Base-by-base conservation (phyloP, 192 early-diverging fungal genomes). In the Glomus cerebriforme region DNA sequence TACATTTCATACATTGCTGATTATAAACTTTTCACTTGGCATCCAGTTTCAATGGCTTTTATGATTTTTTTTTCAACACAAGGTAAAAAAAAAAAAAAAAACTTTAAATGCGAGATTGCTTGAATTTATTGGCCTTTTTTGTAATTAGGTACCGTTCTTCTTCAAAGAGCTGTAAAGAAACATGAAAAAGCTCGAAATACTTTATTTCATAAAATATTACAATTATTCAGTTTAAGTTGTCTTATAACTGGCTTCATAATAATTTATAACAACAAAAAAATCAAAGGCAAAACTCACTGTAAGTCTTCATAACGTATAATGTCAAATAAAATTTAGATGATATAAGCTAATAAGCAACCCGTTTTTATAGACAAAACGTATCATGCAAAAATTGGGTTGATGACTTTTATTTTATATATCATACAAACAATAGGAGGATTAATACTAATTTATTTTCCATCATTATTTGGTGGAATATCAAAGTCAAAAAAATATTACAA, bases 401-500 rank as follows among this genome's bases (percentile, higher is more conserved):
- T 68, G 27, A 80, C 83, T 8, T 65, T 82, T 27, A 60, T 43
- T 4, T 79, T 69, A 68, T 59, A 82, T 4, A 58, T 82, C 1
- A 54, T 85, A 15, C 84, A 85, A 34, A 17, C 78, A 2, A 15
- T 83, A 5, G 79, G 67, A 72, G 84, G 84, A 13, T 17, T 79
- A 8, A 34, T 67, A 24, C 80, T 83, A 9, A 78, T 67, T 12
- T 75, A 78, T 75, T 45, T 80, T 10, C 82, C 82, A 7, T 37
- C 39, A n/a, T 12, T 82, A 13, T 74, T 77, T 54, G 84, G 84
- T 15, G 79, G 80, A 2, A 70, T 79, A 6, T 1, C 59, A 10
- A 67, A 76, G 26, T 80, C 84, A 13, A 82, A 82, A 54, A 62
- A 47, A 13, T 32, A 83, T 7, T 85, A 79, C 71, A 85, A 83